These are phyloP conservation scores for Marchantia paleacea DNA, from an alignment of 225 moss, liverwort and hornwort genomes.

Conservation along the genomic window DNA sequence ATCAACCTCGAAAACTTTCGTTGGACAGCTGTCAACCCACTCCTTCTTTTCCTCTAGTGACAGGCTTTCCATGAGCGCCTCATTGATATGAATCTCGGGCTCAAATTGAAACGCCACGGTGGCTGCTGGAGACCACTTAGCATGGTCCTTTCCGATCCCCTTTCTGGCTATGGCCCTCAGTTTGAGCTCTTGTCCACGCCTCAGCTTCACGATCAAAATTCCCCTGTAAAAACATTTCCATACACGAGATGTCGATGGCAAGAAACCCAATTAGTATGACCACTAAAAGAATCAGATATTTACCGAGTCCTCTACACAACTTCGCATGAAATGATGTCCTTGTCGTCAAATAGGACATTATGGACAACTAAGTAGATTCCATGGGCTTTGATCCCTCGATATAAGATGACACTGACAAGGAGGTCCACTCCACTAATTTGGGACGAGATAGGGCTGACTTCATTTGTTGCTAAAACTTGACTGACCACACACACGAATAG, in stretches of 20 bases:
- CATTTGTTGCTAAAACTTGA: no score
- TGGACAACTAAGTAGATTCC: no score
- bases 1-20: slow-evolving; percentile 93
- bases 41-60: slow-evolving; percentile 84
- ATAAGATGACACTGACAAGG: no score
- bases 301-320: no score
- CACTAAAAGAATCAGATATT: not conserved
- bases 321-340: no score
- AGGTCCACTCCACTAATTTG: no score
- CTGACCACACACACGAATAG: no score
- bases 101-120: slow-evolving; percentile 95
- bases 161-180: slow-evolving; percentile 91
- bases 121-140: slow-evolving; percentile 98
- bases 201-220: slow-evolving; percentile 84
- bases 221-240: slow-evolving; percentile 49
- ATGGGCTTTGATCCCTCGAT: no score
- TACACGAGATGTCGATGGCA: not conserved
- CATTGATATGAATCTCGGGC: slow-evolving; percentile 94
- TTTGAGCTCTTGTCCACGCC: slow-evolving; percentile 92
- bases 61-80: slow-evolving; percentile 86
- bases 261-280: not conserved
- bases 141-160: slow-evolving; percentile 95
- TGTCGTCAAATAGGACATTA: no score
- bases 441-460: no score
- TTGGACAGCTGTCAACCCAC: slow-evolving; percentile 98